Conservation (phyloP, 2,329 filamentous ascomycete species). For the Penicillium sp. region DNA sequence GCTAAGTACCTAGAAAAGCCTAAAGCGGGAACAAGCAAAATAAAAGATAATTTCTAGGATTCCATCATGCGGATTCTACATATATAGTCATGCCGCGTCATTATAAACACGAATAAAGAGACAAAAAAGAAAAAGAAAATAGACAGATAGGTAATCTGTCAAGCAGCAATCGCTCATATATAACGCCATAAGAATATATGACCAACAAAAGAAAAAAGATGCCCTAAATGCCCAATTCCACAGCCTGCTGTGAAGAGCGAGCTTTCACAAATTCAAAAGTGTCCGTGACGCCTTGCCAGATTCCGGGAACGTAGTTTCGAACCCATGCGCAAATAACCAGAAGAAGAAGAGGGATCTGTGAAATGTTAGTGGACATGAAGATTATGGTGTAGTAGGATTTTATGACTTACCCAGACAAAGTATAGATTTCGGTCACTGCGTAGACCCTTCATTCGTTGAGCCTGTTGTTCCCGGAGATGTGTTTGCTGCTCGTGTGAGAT, state of each 20-base stretch:
- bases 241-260: slow-evolving; percentile 35
- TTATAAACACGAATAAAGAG: slow-evolving; percentile 28
- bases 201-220: slow-evolving; percentile 16
- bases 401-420: slow-evolving; percentile 53
- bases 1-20: not conserved
- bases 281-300: slow-evolving; percentile 42
- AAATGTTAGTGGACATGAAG: slow-evolving; percentile 19
- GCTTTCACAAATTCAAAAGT: slow-evolving; percentile 42
- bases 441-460: slow-evolving; percentile 50
- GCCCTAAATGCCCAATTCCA: slow-evolving; percentile 33
- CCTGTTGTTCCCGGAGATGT: slow-evolving; percentile 49
- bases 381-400: not conserved
- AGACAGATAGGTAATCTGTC: slow-evolving; percentile 2
- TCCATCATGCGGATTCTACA: slow-evolving; percentile 14
- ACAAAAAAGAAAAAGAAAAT: slow-evolving; percentile 15
- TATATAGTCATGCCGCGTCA: slow-evolving; percentile 35
- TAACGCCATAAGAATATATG: slow-evolving; percentile 17
- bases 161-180: slow-evolving; percentile 16
- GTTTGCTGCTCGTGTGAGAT: slow-evolving; percentile 50
- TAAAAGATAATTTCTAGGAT: not conserved
- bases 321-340: slow-evolving; percentile 49
- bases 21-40: not conserved
- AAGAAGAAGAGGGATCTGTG: slow-evolving; percentile 50
- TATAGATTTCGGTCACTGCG: slow-evolving; percentile 55
- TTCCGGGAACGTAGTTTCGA: slow-evolving; percentile 44